Evolutionary conservation across 2,329 filamentous ascomycete species (phyloP).

Genomic region (Penicillium sp.): DNA sequence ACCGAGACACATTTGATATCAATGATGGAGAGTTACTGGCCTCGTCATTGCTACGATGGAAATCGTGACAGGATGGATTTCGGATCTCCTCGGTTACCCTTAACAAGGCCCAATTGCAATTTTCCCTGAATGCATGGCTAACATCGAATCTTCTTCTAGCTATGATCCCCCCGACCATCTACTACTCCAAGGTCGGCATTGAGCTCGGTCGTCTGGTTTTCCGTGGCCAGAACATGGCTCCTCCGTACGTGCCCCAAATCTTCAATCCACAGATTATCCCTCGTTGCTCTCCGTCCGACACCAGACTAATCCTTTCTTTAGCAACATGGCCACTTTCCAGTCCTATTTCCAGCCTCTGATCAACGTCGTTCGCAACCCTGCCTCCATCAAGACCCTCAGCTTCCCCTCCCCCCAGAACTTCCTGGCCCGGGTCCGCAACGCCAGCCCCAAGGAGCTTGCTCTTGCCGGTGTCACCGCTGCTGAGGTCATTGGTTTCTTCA

Average conservation of each 20-base stretch:
- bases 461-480: conserved; percentile 75
- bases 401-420: conserved; percentile 56
- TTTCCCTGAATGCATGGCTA: conserved; percentile 18
- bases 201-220: conserved; percentile 88
- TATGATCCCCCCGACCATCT: conserved; percentile 80
- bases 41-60: conserved; percentile 1
- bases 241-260: conserved; percentile 69
- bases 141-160: conserved; percentile 53
- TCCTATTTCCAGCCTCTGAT: conserved; percentile 75
- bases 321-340: conserved; percentile 79
- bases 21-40: neutral
- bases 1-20: neutral
- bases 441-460: conserved; percentile 69
- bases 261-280: neutral
- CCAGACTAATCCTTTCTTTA: conserved; percentile 40
- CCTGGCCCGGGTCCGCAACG: conserved; percentile 63
- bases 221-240: conserved; percentile 84
- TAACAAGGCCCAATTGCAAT: neutral
- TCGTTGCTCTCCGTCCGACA: neutral
- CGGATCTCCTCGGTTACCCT: conserved; percentile 16
- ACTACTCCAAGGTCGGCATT: conserved; percentile 86
- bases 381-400: conserved; percentile 57
- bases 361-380: conserved; percentile 70
- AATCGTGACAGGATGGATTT: neutral
- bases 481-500: conserved; percentile 95